Percentiles rank a stretch among this genome's conserved stretches.
Evolutionary conservation across 331 rosid species (phyloP).

Genomic region (Rosa hybrid): DNA sequence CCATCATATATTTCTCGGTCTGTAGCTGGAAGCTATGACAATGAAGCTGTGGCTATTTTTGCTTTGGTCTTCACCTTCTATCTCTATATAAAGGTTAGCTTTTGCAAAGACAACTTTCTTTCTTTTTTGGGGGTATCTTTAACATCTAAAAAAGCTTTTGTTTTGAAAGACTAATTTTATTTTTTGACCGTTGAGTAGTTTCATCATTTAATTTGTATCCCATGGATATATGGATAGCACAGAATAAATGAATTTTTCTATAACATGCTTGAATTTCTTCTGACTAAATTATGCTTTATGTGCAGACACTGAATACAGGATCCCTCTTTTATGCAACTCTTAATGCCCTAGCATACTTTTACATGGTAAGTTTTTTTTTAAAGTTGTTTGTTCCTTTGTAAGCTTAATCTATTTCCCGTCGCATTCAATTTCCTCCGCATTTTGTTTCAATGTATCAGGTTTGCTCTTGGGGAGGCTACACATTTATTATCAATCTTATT

Average conservation of each 20-base stretch:
- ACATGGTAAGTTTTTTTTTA: conserved; percentile 69
- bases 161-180: neutral
- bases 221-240: neutral
- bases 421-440: conserved; percentile 22
- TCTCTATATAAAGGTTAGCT: conserved; percentile 89
- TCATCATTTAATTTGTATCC: neutral
- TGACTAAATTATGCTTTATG: conserved; percentile 34
- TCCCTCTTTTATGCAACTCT: conserved; percentile 95
- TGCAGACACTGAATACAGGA: conserved; percentile 95
- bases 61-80: conserved; percentile 95
- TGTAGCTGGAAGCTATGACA: conserved; percentile 99
- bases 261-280: conserved; percentile 22
- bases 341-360: conserved; percentile 89
- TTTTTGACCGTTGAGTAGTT: neutral
- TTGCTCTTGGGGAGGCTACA: conserved; percentile 99
- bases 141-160: conserved; percentile 17
- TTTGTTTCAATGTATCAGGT: conserved; percentile 53
- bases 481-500: conserved; percentile 94
- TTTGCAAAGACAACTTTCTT: conserved; percentile 13
- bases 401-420: conserved; percentile 22
- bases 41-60: conserved; percentile 99
- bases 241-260: neutral
- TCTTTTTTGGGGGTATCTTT: conserved; percentile 16
- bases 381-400: conserved; percentile 12
- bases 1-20: conserved; percentile 98